Evolutionary conservation across 1,139 yeast species (phyloP).

Genomic region (Scheffersomyces quercinus): DNA sequence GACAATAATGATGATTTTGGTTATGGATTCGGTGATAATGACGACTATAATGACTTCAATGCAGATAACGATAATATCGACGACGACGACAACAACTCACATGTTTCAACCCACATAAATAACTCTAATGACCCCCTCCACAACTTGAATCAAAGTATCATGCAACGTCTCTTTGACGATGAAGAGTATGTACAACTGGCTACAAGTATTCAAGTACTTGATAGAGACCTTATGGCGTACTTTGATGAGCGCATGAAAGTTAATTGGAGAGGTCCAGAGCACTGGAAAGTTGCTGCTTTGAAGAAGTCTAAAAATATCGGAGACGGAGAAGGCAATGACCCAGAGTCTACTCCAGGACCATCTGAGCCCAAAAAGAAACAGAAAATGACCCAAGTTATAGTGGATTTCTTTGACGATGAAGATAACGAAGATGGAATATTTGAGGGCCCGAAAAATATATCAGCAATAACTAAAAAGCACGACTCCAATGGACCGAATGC

Average conservation of each 20-base stretch:
- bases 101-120: conserved; percentile 1
- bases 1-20: conserved; percentile 29
- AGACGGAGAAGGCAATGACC: conserved; percentile 2
- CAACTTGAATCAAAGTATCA: conserved; percentile 23
- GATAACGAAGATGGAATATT: conserved; percentile 54
- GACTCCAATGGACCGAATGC: conserved; percentile 22
- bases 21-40: conserved; percentile 19
- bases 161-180: conserved; percentile 24
- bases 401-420: conserved; percentile 52
- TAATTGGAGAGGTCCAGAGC: conserved; percentile 91
- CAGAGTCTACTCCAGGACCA: conserved; percentile 2
- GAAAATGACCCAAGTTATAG: conserved; percentile 30
- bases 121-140: conserved; percentile 20
- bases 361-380: conserved; percentile 24
- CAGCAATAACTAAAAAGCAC: conserved; percentile 27
- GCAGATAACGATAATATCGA: conserved; percentile 16
- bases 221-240: conserved; percentile 72
- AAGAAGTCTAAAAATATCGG: conserved; percentile 29
- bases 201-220: conserved; percentile 42
- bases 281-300: conserved; percentile 80
- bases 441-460: conserved; percentile 31
- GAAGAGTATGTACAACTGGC: conserved; percentile 17
- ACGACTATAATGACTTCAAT: conserved; percentile 15
- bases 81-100: conserved; percentile 9
- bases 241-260: conserved; percentile 69